These are phyloP conservation scores for Microdochium trichocladiopsis DNA, from an alignment of 2,329 filamentous ascomycete genomes.

Conservation along the genomic window DNA sequence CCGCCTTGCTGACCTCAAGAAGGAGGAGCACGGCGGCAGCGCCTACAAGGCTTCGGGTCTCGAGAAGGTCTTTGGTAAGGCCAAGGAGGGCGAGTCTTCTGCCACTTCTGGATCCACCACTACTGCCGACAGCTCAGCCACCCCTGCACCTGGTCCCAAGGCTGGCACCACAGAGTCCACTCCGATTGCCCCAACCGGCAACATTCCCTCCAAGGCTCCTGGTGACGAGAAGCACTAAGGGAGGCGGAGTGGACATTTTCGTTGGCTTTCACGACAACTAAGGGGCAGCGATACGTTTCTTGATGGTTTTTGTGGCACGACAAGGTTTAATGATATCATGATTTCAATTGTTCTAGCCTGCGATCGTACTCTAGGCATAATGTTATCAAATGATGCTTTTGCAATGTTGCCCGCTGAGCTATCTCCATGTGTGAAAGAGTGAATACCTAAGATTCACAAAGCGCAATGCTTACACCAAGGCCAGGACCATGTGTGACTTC, in stretches of 20 bases:
- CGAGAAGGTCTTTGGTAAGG: constrained; percentile 50
- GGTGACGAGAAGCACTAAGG: constrained; percentile 13
- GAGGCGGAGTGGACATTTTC: not conserved
- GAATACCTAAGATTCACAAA: too few relatives aligned
- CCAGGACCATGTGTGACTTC: too few relatives aligned
- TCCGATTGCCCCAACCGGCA: constrained; percentile 13
- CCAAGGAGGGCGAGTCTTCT: constrained; percentile 27
- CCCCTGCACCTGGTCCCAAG: constrained; percentile 14
- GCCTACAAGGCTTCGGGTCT: constrained; percentile 53
- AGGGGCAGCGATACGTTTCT: not conserved
- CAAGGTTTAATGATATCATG: not conserved
- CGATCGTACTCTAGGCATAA: not conserved
- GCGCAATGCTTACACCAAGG: too few relatives aligned
- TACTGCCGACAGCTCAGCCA: constrained; percentile 9
- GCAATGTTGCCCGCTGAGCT: too few relatives aligned
- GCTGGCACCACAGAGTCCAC: constrained; percentile 16
- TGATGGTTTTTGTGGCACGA: not conserved
- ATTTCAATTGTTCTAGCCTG: not conserved
- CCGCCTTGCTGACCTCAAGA: constrained; percentile 83
- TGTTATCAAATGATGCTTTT: too few relatives aligned
- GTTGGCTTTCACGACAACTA: too few relatives aligned
- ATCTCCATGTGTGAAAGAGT: too few relatives aligned
- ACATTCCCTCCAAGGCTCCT: constrained; percentile 14
- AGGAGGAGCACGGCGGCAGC: constrained; percentile 50
- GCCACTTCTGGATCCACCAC: constrained; percentile 11